Base-by-base conservation (phyloP, 108 stramenopile genomes). In the Cyclostephanos invisitatus region DNA sequence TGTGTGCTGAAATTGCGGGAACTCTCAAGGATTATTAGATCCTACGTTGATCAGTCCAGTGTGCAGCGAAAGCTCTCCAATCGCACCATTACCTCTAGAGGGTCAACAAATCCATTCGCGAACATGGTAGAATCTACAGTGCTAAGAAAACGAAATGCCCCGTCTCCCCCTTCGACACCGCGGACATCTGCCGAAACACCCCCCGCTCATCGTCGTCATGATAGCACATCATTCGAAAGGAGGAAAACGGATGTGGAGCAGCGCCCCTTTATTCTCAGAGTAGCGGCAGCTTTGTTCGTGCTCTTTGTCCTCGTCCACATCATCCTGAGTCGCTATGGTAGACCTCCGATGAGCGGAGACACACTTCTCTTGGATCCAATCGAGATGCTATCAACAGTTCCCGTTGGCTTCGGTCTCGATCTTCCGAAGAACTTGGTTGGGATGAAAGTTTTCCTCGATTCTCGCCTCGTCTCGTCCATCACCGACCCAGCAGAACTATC, bases 121-220 rank as follows among this genome's bases (percentile, higher is more conserved):
- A n/a, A n/a, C n/a, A n/a, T 77, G 49, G 51, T 67, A 56, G 74
- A 53, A 60, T 73, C 35, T 36, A 27, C 21, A 15, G 12, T 46
- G 44, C 44, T 46, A 0, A 14, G 44, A 46, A 46, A 46, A 46
- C 44, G 44, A 46, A 46, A 14, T 46, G 60, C 24, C 2, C 1
- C 17, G 9, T 70, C 18, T 21, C 59, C 40, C 20, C 69, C 25
- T 36, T 54, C 22, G 22, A 27, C 53, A 27, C 9, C 53, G 53
- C 53, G 22, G 14, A n/a, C n/a, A n/a, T 27, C 0, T 27, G 53
- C 0, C 22, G 22, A 54, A 8, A 46, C 44, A 15, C 15, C 15
- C 0, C 15, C 44, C 44, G 44, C 44, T 46, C 15, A 14, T 46
- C 44, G 44, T 15, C 44, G 44, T 15, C 44, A 3, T 15, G 44